These are phyloP conservation scores for Sphaerulina musiva DNA, from an alignment of 2,329 filamentous ascomycete species.

Conservation along the genomic window DNA sequence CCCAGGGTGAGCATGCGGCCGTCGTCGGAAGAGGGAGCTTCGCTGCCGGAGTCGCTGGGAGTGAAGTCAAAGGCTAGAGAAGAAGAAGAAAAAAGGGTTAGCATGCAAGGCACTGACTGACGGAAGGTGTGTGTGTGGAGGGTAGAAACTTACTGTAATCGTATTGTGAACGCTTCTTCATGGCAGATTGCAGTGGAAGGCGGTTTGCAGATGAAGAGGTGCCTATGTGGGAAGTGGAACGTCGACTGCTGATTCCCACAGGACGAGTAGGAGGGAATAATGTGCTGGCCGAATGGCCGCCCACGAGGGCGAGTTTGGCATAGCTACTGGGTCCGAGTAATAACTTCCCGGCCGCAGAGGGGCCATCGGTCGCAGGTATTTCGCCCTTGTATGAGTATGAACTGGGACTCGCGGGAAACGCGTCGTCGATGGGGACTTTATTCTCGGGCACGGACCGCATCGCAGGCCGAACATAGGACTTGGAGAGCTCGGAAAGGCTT, in stretches of 20 bases:
- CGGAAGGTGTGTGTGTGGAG: too few species aligned
- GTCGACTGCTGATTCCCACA: conserved; percentile 7
- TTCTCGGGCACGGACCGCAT: conserved; percentile 27
- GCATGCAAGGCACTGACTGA: not conserved
- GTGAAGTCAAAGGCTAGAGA: conserved; percentile 17
- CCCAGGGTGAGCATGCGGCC: conserved; percentile 11
- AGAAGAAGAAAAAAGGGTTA: not conserved
- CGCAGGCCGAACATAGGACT: conserved; percentile 19
- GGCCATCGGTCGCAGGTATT: conserved; percentile 20
- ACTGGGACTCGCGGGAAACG: conserved; percentile 10
- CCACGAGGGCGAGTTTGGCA: conserved; percentile 7
- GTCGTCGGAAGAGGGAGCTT: conserved; percentile 17
- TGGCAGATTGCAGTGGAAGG: conserved; percentile 9
- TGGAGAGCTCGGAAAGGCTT: conserved; percentile 20
- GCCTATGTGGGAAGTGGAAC: conserved; percentile 9
- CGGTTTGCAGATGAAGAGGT: conserved; percentile 1
- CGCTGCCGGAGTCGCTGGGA: conserved; percentile 20
- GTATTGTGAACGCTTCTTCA: conserved; percentile 22
- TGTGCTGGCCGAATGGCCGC: conserved; percentile 8
- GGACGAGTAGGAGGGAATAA: conserved; percentile 7
- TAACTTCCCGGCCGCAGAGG: too few species aligned
- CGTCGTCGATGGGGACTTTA: conserved; percentile 16
- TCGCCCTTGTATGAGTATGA: conserved; percentile 28
- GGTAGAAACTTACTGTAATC: conserved; percentile 22
- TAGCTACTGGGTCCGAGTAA: conserved; percentile 1